A percentile compares a stretch with the other conserved stretches of the same genome.
Evolutionary conservation across 2,329 filamentous ascomycete genomes (phyloP).

Genomic region (Colletotrichum magnum): DNA sequence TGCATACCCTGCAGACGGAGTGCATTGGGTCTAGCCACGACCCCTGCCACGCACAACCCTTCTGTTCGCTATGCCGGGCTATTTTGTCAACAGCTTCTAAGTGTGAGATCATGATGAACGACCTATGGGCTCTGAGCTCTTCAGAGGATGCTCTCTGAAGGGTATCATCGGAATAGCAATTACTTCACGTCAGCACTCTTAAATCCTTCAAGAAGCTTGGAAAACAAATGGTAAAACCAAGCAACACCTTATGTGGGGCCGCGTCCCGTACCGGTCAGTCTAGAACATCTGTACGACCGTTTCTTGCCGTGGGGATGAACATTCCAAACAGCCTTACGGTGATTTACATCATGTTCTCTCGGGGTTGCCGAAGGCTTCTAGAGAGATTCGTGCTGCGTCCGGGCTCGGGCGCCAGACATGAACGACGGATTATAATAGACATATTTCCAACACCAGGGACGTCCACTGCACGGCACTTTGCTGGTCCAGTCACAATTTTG

Average conservation of each 20-base stretch:
- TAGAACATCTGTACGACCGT: constrained; percentile 24
- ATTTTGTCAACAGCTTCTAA: too few species aligned
- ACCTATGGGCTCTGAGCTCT: too few species aligned
- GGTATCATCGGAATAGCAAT: too few species aligned
- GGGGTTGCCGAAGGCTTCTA: neutral
- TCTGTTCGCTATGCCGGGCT: too few species aligned
- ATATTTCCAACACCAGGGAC: neutral
- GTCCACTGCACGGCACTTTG: neutral
- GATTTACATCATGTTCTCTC: constrained; percentile 11
- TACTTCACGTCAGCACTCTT: neutral
- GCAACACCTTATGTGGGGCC: neutral
- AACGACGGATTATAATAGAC: neutral
- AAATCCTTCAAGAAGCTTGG: neutral
- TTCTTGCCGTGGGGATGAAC: constrained; percentile 1
- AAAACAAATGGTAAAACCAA: neutral
- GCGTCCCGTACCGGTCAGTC: constrained; percentile 9
- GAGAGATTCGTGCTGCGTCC: too few species aligned
- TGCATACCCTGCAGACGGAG: too few species aligned
- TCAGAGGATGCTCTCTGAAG: too few species aligned
- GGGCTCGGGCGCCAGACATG: neutral
- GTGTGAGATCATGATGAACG: too few species aligned
- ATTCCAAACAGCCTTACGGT: constrained; percentile 30
- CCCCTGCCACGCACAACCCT: too few species aligned
- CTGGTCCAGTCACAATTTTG: constrained; percentile 14
- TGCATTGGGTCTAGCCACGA: too few species aligned